Evolutionary conservation across 202 grass and related monocot genomes (phyloP), one percentile per base, ranked within the genome.

Genomic region (Musa balbisiana): DNA sequence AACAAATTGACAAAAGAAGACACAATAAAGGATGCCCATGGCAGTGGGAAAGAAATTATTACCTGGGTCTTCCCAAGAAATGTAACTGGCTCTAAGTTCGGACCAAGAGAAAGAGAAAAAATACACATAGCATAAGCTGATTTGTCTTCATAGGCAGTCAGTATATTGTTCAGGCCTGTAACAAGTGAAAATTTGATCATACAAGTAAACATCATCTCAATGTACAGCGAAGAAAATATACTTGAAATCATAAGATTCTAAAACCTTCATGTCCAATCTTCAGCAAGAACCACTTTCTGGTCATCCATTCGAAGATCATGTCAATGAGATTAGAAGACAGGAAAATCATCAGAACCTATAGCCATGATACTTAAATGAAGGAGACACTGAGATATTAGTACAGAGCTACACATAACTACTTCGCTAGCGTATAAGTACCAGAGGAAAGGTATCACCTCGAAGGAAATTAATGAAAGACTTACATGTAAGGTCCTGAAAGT

Each of bases 71-170:
- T 99, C 23, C 95, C 91, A 53, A 90, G 63, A 79, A 99, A 95
- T 67, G 91, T 88, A 77, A 95, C 82, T 52, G 95, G 91, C 70
- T 95, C 95, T 29, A 88, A 84, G 75, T 74, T 73, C 60, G 91
- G 95, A 78, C 87, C 95, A 87, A 99, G 91, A 87, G 89, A 89
- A 85, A 95, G 89, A 67, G 95, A 95, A 90, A 95, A 99, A 53
- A 95, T 92, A 80, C 95, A 95, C 87, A 95, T 92, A 64, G 95
- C 91, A 90, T 85, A 94, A 43, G 95, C 91, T 75, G 95, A 95
- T 87, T 99, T 99, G 82, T 95, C 95, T 83, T 99, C 89, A 73
- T 95, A 94, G 83, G 95, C 95, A 50, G 82, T 90, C 72, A 99
- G 73, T 64, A 99, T 11, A 80, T 95, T 99, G 86, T 99, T 99